phyloP scores from a whole-genome alignment of 768 basidiomycete genomes.

The Suillus subluteus region DNA sequence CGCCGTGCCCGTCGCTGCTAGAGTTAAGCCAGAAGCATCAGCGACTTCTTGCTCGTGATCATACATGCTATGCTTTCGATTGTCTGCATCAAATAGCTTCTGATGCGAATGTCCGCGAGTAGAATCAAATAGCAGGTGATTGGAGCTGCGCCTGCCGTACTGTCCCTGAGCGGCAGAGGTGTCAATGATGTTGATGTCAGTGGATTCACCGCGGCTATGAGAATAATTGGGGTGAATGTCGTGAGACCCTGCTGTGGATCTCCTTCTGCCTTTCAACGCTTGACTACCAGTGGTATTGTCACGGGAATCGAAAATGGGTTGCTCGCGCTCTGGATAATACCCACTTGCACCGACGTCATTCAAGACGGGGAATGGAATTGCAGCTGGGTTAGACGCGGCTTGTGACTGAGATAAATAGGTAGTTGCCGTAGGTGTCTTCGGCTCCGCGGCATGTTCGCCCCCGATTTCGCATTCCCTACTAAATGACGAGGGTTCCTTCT shows the following conservation, averaged over 20 bases:
- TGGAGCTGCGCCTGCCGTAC: constrained; percentile 37
- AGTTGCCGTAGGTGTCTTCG: constrained; percentile 39
- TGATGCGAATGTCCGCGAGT: constrained; percentile 31
- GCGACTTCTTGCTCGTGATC: constrained; percentile 22
- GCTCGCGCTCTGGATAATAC: constrained; percentile 28
- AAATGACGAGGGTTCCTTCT: constrained; percentile 31
- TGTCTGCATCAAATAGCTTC: constrained; percentile 27
- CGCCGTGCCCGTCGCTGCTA: not conserved
- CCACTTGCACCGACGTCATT: constrained; percentile 25
- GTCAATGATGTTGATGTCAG: constrained; percentile 1
- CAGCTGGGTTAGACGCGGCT: constrained; percentile 26
- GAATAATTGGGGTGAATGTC: constrained; percentile 19
- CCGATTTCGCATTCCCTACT: constrained; percentile 34
- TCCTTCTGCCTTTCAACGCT: constrained; percentile 1
- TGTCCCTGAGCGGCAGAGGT: constrained; percentile 23
- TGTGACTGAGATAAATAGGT: constrained; percentile 38
- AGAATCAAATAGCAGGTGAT: constrained; percentile 44
- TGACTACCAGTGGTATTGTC: not conserved
- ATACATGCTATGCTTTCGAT: constrained; percentile 25
- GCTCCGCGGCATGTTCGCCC: constrained; percentile 38
- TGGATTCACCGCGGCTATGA: constrained; percentile 16
- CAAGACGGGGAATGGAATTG: constrained; percentile 28
- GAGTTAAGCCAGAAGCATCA: not conserved
- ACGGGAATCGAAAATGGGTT: constrained; percentile 13
- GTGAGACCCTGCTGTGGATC: constrained; percentile 8